Evolutionary conservation across 495 filamentous ascomycete genomes (phyloP).

Genomic region (Podospora comata): DNA sequence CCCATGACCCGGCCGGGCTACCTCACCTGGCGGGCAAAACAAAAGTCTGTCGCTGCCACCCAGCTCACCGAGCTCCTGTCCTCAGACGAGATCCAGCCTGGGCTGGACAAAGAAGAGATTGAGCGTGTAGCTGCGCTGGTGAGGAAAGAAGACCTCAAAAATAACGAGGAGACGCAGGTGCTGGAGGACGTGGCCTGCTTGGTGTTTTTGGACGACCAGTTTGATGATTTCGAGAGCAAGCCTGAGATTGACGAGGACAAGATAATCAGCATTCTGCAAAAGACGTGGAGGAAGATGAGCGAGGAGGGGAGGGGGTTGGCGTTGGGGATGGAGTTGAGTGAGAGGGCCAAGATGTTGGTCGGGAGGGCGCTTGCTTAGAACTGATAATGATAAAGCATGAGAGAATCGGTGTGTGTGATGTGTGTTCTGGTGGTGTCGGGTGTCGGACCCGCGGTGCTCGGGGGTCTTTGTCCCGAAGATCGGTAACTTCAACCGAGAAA

Average conservation of each 20-base stretch:
- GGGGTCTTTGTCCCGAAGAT: neutral
- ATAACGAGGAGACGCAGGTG: slow-evolving; percentile 63
- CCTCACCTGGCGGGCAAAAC: slow-evolving; percentile 66
- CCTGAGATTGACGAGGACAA: slow-evolving; percentile 65
- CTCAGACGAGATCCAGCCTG: slow-evolving; percentile 37
- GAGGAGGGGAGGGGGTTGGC: slow-evolving; percentile 64
- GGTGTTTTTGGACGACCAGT: slow-evolving; percentile 81
- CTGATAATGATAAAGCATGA: neutral
- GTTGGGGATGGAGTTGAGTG: slow-evolving; percentile 60
- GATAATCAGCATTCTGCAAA: slow-evolving; percentile 66
- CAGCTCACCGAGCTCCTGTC: slow-evolving; percentile 54
- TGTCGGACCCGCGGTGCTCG: neutral
- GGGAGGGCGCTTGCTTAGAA: slow-evolving; percentile 54
- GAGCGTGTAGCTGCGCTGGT: slow-evolving; percentile 58
- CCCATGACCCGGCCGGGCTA: slow-evolving; percentile 69
- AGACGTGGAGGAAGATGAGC: slow-evolving; percentile 86
- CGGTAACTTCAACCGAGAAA: neutral
- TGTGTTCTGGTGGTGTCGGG: neutral
- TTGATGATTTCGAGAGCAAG: slow-evolving; percentile 65
- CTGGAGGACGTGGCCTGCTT: slow-evolving; percentile 83
- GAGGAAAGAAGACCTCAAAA: slow-evolving; percentile 61
- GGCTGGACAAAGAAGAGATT: slow-evolving; percentile 39
- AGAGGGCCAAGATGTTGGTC: slow-evolving; percentile 56
- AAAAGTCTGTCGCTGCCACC: slow-evolving; percentile 67
- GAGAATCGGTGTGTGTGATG: neutral